Conservation (phyloP, 345 rosid species). For the Combretum micranthum region DNA sequence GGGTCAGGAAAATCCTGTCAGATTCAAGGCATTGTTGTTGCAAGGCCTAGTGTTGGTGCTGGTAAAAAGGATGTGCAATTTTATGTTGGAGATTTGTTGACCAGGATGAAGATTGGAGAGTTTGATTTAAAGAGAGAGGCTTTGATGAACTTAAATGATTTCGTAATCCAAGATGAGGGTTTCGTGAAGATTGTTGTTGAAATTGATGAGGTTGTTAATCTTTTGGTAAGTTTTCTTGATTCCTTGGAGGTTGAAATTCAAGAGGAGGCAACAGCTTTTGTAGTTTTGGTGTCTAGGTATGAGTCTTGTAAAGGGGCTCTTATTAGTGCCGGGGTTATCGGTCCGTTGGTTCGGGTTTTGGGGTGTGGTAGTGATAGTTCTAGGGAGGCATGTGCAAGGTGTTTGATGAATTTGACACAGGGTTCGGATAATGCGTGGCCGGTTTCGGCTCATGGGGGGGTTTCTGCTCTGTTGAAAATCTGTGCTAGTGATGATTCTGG, state of each 20-base stretch:
- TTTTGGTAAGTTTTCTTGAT: constrained; percentile 58
- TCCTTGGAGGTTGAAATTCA: constrained; percentile 43
- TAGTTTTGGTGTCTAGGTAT: constrained; percentile 46
- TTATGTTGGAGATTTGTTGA: constrained; percentile 64
- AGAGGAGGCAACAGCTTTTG: constrained; percentile 52
- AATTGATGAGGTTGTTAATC: constrained; percentile 36
- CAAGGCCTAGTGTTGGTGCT: constrained; percentile 55
- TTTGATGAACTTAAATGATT: constrained; percentile 48
- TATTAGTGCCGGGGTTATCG: constrained; percentile 60
- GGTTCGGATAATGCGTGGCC: constrained; percentile 95
- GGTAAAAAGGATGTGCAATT: constrained; percentile 81
- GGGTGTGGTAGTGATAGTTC: constrained; percentile 47
- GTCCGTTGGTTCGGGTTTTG: constrained; percentile 60
- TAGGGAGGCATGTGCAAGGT: constrained; percentile 45
- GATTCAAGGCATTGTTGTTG: constrained; percentile 73
- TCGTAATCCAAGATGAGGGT: constrained; percentile 52
- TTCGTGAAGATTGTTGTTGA: constrained; percentile 49
- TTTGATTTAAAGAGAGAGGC: constrained; percentile 74
- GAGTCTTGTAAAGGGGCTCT: constrained; percentile 40
- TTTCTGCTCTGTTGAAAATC: constrained; percentile 61
- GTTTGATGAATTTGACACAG: constrained; percentile 61
- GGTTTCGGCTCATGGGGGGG: constrained; percentile 97
- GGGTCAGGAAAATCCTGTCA: constrained; percentile 50
- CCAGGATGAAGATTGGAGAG: constrained; percentile 94
- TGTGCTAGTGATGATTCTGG: constrained; percentile 34